Base-by-base conservation (phyloP, 805 yeast genomes). In the Peterozyma toletana region DNA sequence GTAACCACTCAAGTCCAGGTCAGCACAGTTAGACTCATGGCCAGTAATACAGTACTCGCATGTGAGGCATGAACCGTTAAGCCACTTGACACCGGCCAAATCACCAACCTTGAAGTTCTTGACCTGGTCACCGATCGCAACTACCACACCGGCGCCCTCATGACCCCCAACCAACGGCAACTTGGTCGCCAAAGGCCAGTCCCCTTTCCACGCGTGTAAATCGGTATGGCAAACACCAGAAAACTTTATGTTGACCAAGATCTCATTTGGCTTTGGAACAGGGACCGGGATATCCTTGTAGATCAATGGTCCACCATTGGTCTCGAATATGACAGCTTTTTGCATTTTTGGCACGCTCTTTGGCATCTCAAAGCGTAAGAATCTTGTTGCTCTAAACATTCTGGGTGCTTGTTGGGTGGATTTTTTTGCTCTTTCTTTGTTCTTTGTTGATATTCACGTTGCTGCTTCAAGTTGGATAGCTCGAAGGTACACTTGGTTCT, bases 161-260 rank as follows among this genome's bases (percentile, higher is more conserved):
- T 86, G 95, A 55, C 95, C 95, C 50, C 93, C 93, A 40, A 85
- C 89, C 53, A 84, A 68, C 18, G 93, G 91, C 48, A 82, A 70
- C 60, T 81, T 82, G 52, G 83, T 77, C 50, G 68, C 77, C 63
- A 83, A 70, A 41, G 95, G 93, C 95, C 95, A 87, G 69, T 88
- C 96, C 58, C 95, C 95, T 62, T 84, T 78, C 90, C 93, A 86
- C 44, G 95, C 95, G 71, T 88, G 96, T 63, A 88, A 76, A 61
- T 87, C 96, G 33, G 96, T 86, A 73, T 89, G 96, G 68, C 96
- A 87, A 45, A 87, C 95, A 67, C 96, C 96, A 27, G 95, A 79
- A 74, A 81, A 87, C 68, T 79, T 80, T 65, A 88, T 80, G 64
- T 88, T 80, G 67, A 88, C 72, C 62, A 88, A 74, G 53, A 87